Percentiles rank a stretch among this genome's conserved stretches.
These are phyloP conservation scores for Phaseolus coccineus DNA, from an alignment of 331 rosid species.

Conservation along the genomic window DNA sequence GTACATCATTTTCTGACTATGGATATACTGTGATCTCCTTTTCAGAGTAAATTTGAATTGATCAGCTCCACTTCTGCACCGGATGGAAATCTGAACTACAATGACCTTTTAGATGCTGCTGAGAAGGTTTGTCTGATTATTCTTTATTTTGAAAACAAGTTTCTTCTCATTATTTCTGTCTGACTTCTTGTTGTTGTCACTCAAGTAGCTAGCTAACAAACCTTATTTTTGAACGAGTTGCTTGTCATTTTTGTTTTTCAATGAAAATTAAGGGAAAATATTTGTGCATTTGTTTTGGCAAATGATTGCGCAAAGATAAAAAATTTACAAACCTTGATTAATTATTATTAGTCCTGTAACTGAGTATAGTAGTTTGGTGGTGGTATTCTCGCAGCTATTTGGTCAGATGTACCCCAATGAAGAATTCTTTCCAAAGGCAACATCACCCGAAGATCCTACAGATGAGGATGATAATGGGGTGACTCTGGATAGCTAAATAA, in stretches of 20 bases:
- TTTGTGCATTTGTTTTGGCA: slow-evolving; percentile 32
- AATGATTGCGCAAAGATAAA: neutral
- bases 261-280: slow-evolving; percentile 13
- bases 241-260: slow-evolving; percentile 6
- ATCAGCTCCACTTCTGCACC: slow-evolving; percentile 70
- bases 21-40: slow-evolving; percentile 38
- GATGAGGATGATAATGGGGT: slow-evolving; percentile 59
- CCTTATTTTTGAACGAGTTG: neutral
- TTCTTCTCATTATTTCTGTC: slow-evolving; percentile 7
- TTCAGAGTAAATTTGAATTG: slow-evolving; percentile 66
- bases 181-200: slow-evolving; percentile 19
- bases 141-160: slow-evolving; percentile 7
- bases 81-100: slow-evolving; percentile 79
- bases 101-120: slow-evolving; percentile 61
- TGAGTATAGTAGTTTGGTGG: slow-evolving; percentile 41
- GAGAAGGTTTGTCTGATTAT: slow-evolving; percentile 57
- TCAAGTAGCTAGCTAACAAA: slow-evolving; percentile 1
- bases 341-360: slow-evolving; percentile 5
- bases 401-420: slow-evolving; percentile 74
- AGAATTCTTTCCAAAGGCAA: slow-evolving; percentile 71
- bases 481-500: slow-evolving; percentile 52
- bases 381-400: slow-evolving; percentile 64
- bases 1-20: neutral
- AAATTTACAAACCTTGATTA: neutral
- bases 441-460: slow-evolving; percentile 51